Conservation (phyloP, 352 stramenopile species). For the Phytopythium cucurbitacearum region DNA sequence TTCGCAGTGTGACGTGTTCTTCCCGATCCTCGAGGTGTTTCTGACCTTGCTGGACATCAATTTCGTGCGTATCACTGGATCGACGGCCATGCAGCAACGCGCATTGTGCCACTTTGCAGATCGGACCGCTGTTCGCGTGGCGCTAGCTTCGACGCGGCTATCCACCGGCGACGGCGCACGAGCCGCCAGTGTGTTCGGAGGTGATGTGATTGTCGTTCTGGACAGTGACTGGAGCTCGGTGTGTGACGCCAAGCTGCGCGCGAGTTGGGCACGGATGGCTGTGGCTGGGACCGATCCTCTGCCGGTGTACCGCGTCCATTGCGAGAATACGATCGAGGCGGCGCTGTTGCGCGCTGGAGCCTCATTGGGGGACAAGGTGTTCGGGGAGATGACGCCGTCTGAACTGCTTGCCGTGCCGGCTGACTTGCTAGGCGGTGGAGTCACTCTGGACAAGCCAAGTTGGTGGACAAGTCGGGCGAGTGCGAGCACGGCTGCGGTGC, state of each 20-base stretch:
- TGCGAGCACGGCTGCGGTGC: slow-evolving; percentile 19
- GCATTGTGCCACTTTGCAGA: slow-evolving; percentile 74
- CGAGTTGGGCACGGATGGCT: slow-evolving; percentile 67
- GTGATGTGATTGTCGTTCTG: slow-evolving; percentile 71
- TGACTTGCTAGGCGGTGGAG: slow-evolving; percentile 22
- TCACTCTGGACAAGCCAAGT: slow-evolving; percentile 55
- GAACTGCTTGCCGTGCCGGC: slow-evolving; percentile 67
- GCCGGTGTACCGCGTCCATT: slow-evolving; percentile 74
- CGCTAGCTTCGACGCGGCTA: slow-evolving; percentile 65
- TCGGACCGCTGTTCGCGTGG: slow-evolving; percentile 51
- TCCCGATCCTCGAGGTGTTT: slow-evolving; percentile 69
- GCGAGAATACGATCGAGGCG: slow-evolving; percentile 73
- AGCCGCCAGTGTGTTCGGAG: slow-evolving; percentile 61
- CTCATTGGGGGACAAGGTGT: slow-evolving; percentile 75
- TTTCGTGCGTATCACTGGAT: slow-evolving; percentile 64
- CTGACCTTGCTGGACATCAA: slow-evolving; percentile 55
- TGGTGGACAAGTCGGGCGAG: slow-evolving; percentile 55
- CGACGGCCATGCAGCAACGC: slow-evolving; percentile 41
- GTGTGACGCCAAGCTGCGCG: slow-evolving; percentile 79
- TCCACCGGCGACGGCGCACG: slow-evolving; percentile 30
- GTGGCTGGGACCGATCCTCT: slow-evolving; percentile 37
- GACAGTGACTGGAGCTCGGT: slow-evolving; percentile 81
- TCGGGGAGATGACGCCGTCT: slow-evolving; percentile 64
- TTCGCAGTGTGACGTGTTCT: slow-evolving; percentile 67
- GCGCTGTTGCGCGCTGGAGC: slow-evolving; percentile 70